Conservation (phyloP, 441 rosid genomes). For the Cnidoscolus chayamansa region DNA sequence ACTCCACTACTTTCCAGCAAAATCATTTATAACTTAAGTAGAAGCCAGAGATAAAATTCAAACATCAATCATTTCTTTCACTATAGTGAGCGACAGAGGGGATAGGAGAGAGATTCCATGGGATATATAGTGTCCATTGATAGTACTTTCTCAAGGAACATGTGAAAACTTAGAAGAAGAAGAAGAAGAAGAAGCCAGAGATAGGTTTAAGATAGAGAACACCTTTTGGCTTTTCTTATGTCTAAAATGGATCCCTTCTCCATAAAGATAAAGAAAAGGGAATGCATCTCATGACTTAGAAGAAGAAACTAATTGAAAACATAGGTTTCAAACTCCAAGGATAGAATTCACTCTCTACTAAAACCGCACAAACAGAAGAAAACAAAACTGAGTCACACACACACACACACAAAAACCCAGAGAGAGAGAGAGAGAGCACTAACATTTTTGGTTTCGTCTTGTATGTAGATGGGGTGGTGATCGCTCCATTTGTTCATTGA, state of each 20-base stretch:
- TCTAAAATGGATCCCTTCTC: constrained; percentile 13
- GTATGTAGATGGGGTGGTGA: constrained; percentile 59
- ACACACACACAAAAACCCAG: no score
- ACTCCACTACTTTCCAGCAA: constrained; percentile 33
- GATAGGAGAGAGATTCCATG: background rate
- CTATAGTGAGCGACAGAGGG: background rate
- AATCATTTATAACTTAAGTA: constrained; percentile 29
- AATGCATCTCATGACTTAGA: background rate
- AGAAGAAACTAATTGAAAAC: background rate
- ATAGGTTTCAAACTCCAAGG: constrained; percentile 29
- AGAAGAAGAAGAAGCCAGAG: constrained; percentile 17
- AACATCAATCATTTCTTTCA: constrained; percentile 25
- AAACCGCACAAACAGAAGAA: constrained; percentile 6
- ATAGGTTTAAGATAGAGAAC: constrained; percentile 19
- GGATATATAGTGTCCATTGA: background rate
- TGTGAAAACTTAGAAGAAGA: constrained; percentile 1
- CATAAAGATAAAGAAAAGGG: background rate
- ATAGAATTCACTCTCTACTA: constrained; percentile 8
- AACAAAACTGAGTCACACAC: background rate
- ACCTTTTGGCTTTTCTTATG: constrained; percentile 28
- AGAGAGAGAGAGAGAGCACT: constrained; percentile 20
- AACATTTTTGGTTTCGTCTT: constrained; percentile 86
- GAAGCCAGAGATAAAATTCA: constrained; percentile 36
- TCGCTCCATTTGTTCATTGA: constrained; percentile 75
- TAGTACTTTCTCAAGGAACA: background rate